Percentiles rank a stretch among this genome's conserved stretches.
These are phyloP conservation scores for Nemania diffusa DNA, from an alignment of 2,329 filamentous ascomycete species.

Conservation along the genomic window DNA sequence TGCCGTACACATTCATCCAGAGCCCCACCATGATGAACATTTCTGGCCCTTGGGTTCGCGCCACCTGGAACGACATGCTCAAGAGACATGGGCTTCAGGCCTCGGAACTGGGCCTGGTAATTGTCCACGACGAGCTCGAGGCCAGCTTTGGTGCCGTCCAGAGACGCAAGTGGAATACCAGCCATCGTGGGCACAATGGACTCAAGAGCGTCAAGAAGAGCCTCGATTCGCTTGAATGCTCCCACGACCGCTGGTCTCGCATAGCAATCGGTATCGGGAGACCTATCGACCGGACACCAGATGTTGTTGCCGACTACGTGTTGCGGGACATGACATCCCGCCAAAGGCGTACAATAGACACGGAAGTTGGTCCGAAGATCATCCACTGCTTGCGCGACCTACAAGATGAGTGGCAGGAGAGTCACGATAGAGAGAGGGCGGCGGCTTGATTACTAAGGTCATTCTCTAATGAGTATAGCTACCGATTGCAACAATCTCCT, in stretches of 20 bases:
- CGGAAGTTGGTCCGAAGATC: slow-evolving; percentile 63
- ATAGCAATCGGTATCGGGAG: slow-evolving; percentile 90
- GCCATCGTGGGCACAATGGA: slow-evolving; percentile 78
- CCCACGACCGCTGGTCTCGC: slow-evolving; percentile 60
- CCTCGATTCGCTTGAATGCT: slow-evolving; percentile 57
- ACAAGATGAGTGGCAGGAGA: slow-evolving; percentile 52
- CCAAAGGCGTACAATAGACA: slow-evolving; percentile 63
- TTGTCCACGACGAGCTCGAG: slow-evolving; percentile 92
- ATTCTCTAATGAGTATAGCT: not conserved
- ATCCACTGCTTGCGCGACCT: slow-evolving; percentile 61
- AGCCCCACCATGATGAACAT: slow-evolving; percentile 86
- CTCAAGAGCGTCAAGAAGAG: slow-evolving; percentile 71
- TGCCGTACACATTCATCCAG: slow-evolving; percentile 75
- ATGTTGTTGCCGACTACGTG: slow-evolving; percentile 80
- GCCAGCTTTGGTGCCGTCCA: slow-evolving; percentile 73
- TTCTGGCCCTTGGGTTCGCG: slow-evolving; percentile 75
- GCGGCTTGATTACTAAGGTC: not conserved
- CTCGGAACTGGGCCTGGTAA: slow-evolving; percentile 65
- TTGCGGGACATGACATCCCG: slow-evolving; percentile 70
- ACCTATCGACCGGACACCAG: slow-evolving; percentile 73
- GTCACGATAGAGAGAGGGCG: not conserved
- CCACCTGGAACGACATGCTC: slow-evolving; percentile 70
- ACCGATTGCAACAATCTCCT: not conserved
- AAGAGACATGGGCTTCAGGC: slow-evolving; percentile 48
- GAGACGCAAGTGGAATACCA: slow-evolving; percentile 70